These are phyloP conservation scores for Trichoderma gracile DNA, from an alignment of 2,329 filamentous ascomycete species.

Conservation along the genomic window DNA sequence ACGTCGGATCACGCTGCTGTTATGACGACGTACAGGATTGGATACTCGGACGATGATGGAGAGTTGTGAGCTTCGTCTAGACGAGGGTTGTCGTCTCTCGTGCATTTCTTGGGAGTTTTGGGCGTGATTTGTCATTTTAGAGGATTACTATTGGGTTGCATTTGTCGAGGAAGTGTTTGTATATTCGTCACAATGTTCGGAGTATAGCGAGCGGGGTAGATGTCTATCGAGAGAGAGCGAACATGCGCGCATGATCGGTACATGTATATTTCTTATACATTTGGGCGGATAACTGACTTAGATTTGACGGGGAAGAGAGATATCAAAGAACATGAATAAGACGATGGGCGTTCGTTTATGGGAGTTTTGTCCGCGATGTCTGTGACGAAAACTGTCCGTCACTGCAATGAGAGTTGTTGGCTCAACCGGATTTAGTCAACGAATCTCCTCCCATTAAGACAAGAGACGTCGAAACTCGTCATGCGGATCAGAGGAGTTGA, in stretches of 20 bases:
- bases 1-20: conserved; percentile 44
- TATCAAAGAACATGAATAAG: not conserved
- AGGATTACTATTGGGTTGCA: not conserved
- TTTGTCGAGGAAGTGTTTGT: not conserved
- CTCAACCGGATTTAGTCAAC: too few relatives aligned
- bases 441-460: too few relatives aligned
- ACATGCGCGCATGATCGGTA: not conserved
- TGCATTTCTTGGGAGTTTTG: not conserved
- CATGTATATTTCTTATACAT: not conserved
- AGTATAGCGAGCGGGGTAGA: not conserved
- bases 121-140: not conserved
- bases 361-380: too few relatives aligned
- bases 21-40: conserved; percentile 35
- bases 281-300: not conserved
- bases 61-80: not conserved
- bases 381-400: too few relatives aligned
- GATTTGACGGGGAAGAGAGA: not conserved
- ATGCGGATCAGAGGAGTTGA: too few relatives aligned
- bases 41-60: not conserved
- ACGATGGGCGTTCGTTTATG: too few relatives aligned
- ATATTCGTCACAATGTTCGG: not conserved
- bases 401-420: too few relatives aligned
- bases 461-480: too few relatives aligned
- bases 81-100: not conserved
- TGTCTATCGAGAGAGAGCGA: not conserved